Base-by-base conservation (phyloP, 148 eudicot species). In the Nepenthes gracilis region DNA sequence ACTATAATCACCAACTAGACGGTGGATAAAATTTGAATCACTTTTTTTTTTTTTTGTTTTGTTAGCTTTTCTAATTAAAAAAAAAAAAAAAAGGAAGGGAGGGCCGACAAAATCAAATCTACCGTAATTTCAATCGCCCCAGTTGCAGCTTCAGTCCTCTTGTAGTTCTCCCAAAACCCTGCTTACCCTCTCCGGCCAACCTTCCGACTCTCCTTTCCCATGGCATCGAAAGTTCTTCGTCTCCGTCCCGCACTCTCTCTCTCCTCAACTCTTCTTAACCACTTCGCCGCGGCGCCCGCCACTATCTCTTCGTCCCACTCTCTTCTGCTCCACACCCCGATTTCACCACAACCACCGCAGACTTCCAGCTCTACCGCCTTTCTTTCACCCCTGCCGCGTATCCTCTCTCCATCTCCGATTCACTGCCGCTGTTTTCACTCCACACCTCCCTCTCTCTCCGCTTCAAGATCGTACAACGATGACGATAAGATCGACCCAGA, bases 401-500 rank as follows among this genome's bases (percentile, higher is more conserved):
- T 32, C 1, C n/a, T 43, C 50, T 33, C 49, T 55, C 23, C 23
- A 2, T 34, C 70, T 66, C 70, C 54, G 60, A 11, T 61, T 77
- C 7, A 13, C 73, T 37, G 5, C 68, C 72, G 75, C 33, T 1
- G 38, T 37, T 37, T 77, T 60, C 81, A 70, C 69, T 66, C 77
- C 35, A 66, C 81, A 43, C 8, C 36, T 62, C 15, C 35, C 59
- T 36, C 67, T 58, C 47, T 59, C 57, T 48, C 66, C 69, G 50
- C 59, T 12, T 59, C 70, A 4, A 67, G 79, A 35, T 51, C 68
- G 1, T 52, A 57, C 62, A 65, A 71, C 37, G 62, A 61, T 34
- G 75, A 71, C 1, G 77, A 75, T 1, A 80, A 88, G 32, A 80
- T 92, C 2, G 85, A 81, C 14, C 83, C 85, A 0, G 87, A 92